A percentile compares a stretch with the other conserved stretches of the same genome.
Conservation (phyloP, 306 rosid genomes). For the Cucurbita ficifolia region DNA sequence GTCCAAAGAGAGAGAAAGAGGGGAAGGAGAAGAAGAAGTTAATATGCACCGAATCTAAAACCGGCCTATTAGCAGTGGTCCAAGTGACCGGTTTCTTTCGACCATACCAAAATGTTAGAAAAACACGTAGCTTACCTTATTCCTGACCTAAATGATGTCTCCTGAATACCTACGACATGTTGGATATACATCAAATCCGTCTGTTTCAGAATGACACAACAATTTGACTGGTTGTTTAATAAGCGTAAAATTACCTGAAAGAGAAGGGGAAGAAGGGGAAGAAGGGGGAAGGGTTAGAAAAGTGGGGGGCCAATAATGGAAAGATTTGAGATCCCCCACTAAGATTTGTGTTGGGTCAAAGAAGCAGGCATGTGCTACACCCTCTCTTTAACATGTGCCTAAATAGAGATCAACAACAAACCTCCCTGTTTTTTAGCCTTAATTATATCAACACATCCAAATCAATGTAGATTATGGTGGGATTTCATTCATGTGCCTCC, state of each 20-base stretch:
- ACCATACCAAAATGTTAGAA: not conserved
- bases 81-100: not conserved
- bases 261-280: not conserved
- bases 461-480: constrained; percentile 1
- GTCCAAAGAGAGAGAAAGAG: not conserved
- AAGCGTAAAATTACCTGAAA: too few species aligned
- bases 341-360: constrained; percentile 1
- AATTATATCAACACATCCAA: not conserved
- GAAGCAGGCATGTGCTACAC: not conserved
- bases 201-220: not conserved
- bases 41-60: constrained; percentile 2
- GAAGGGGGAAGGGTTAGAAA: not conserved
- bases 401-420: not conserved
- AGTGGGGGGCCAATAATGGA: not conserved
- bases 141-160: not conserved
- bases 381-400: not conserved
- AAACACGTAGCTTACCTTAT: not conserved
- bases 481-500: not conserved
- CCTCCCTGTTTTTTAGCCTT: not conserved
- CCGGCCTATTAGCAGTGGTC: constrained; percentile 5
- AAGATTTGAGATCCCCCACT: constrained; percentile 5
- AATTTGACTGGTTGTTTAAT: too few species aligned
- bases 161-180: not conserved
- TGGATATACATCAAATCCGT: not conserved
- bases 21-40: not conserved